These are phyloP conservation scores for Solanum rostratum DNA, from an alignment of 257 asterid species.

Conservation along the genomic window DNA sequence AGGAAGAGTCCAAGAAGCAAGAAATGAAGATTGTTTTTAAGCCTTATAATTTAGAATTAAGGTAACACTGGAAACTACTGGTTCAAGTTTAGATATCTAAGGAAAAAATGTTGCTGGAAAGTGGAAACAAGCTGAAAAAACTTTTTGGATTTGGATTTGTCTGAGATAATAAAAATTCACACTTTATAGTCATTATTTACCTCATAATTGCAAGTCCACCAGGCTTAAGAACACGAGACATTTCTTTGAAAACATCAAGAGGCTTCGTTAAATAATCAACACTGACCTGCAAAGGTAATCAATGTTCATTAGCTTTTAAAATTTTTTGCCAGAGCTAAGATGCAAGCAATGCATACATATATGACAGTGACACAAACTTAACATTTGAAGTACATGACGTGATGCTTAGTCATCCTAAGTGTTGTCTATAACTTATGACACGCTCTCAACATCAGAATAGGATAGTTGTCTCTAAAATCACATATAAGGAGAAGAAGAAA, in stretches of 20 bases:
- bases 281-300: conserved; percentile 56
- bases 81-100: not conserved
- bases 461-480: not conserved
- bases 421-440: not conserved
- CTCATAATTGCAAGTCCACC: conserved; percentile 84
- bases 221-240: conserved; percentile 79
- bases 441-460: not conserved
- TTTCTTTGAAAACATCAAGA: conserved; percentile 78
- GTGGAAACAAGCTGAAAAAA: not conserved
- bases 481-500: not conserved
- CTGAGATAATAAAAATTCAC: not conserved
- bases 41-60: not conserved
- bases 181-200: conserved; percentile 18
- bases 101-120: not conserved
- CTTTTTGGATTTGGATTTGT: not conserved
- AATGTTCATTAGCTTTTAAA: not conserved
- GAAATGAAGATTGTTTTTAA: not conserved
- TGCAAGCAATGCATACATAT: not conserved
- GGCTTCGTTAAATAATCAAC: conserved; percentile 93
- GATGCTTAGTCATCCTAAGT: not conserved
- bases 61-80: not conserved
- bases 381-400: not conserved
- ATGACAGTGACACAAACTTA: not conserved
- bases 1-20: not conserved
- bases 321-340: not conserved